Evolutionary conservation across 2,329 filamentous ascomycete genomes (phyloP).

Genomic region (Xylaria polymorpha): DNA sequence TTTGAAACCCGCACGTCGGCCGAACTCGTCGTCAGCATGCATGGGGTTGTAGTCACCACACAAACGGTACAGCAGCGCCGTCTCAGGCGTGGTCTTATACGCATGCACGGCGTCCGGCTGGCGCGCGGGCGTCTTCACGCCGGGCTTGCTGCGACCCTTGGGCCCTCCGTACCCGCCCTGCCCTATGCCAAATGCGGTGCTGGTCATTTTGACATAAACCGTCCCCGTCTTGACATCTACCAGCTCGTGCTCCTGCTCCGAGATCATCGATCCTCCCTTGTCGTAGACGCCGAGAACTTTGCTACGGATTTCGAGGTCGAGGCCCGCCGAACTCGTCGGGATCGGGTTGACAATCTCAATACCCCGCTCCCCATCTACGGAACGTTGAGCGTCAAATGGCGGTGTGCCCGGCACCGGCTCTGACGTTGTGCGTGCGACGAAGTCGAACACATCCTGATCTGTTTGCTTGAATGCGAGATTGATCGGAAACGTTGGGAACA

Average conservation of each 20-base stretch:
- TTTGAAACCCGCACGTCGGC: slow-evolving; percentile 54
- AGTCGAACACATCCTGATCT: slow-evolving; percentile 52
- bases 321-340: slow-evolving; percentile 34
- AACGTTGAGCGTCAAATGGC: slow-evolving; percentile 34
- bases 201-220: slow-evolving; percentile 54
- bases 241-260: slow-evolving; percentile 55
- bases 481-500: slow-evolving; percentile 61
- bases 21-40: slow-evolving; percentile 36
- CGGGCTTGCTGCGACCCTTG: slow-evolving; percentile 52
- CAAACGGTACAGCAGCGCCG: slow-evolving; percentile 56
- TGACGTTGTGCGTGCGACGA: slow-evolving; percentile 28
- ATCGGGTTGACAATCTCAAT: slow-evolving; percentile 37
- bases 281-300: slow-evolving; percentile 59
- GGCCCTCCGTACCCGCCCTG: slow-evolving; percentile 60
- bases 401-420: slow-evolving; percentile 38
- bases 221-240: slow-evolving; percentile 54
- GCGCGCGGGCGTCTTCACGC: slow-evolving; percentile 49
- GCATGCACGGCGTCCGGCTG: slow-evolving; percentile 54
- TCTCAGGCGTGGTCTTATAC: slow-evolving; percentile 54
- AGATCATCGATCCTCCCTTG: slow-evolving; percentile 58
- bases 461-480: slow-evolving; percentile 60
- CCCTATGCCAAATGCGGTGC: slow-evolving; percentile 57
- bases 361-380: slow-evolving; percentile 35
- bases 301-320: slow-evolving; percentile 50
- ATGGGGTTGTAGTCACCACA: slow-evolving; percentile 62